A percentile compares a stretch with the other conserved stretches of the same genome.
Conservation (phyloP, 148 eudicot genomes). For the Rhododendron kiyosumense region DNA sequence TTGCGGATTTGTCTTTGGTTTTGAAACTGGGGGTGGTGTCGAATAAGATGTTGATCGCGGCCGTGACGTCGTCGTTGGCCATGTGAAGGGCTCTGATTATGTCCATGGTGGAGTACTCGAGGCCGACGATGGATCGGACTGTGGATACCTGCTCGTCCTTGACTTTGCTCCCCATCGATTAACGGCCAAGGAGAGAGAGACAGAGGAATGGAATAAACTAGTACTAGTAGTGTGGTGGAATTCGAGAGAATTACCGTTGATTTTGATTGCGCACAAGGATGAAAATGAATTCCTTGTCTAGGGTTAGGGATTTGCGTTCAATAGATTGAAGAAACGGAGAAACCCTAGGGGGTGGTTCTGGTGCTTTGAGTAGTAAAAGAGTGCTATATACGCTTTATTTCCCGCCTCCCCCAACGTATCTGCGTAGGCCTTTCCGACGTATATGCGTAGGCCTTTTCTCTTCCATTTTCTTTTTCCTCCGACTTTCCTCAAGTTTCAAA, state of each 20-base stretch:
- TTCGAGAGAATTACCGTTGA: background rate
- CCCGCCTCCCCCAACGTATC: conserved; percentile 1
- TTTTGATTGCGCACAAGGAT: background rate
- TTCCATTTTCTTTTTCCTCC: too few species aligned
- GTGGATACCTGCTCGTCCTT: conserved; percentile 56
- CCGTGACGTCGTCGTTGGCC: conserved; percentile 81
- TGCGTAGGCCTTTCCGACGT: too few species aligned
- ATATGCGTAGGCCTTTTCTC: too few species aligned
- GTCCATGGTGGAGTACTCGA: conserved; percentile 77
- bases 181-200: background rate
- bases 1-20: conserved; percentile 25
- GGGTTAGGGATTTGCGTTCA: background rate
- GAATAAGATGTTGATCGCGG: conserved; percentile 86
- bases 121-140: conserved; percentile 70
- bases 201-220: conserved; percentile 16
- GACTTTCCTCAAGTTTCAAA: too few species aligned
- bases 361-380: background rate
- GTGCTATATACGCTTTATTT: background rate
- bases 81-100: conserved; percentile 88
- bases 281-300: background rate
- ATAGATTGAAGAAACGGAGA: background rate
- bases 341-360: background rate
- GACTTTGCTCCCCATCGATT: conserved; percentile 53
- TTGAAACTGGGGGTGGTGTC: conserved; percentile 75
- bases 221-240: conserved; percentile 20